Evolutionary conservation across 2,329 filamentous ascomycete species (phyloP).

Genomic region (Pezicula carpinea): DNA sequence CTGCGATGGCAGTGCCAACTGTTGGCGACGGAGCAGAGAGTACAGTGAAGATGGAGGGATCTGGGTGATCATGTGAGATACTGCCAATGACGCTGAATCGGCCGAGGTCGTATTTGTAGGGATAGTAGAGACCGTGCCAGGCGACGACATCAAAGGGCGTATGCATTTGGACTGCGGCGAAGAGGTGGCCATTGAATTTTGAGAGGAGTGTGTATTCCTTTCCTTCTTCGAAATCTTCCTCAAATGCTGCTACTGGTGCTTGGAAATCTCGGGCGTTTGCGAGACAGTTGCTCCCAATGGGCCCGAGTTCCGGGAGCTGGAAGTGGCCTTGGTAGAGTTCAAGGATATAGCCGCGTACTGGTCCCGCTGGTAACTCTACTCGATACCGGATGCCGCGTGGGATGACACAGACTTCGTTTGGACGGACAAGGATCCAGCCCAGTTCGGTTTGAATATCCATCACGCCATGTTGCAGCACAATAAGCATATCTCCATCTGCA

Average conservation of each 20-base stretch:
- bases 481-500: slow-evolving; percentile 73
- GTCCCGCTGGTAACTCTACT: slow-evolving; percentile 58
- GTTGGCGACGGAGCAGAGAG: slow-evolving; percentile 53
- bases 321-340: slow-evolving; percentile 73
- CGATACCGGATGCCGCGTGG: slow-evolving; percentile 71
- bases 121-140: slow-evolving; percentile 78
- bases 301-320: slow-evolving; percentile 65
- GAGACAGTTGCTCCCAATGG: slow-evolving; percentile 70
- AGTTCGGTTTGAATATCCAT: slow-evolving; percentile 76
- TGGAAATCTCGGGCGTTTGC: slow-evolving; percentile 75
- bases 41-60: slow-evolving; percentile 72
- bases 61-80: slow-evolving; percentile 72
- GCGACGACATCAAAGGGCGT: slow-evolving; percentile 75
- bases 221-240: slow-evolving; percentile 43
- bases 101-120: slow-evolving; percentile 77
- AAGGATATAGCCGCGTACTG: slow-evolving; percentile 67
- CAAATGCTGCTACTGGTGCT: slow-evolving; percentile 64
- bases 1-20: slow-evolving; percentile 53
- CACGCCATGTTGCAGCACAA: slow-evolving; percentile 70
- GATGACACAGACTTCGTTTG: slow-evolving; percentile 73
- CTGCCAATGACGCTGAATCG: slow-evolving; percentile 72
- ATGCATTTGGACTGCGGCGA: slow-evolving; percentile 60
- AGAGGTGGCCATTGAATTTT: slow-evolving; percentile 66
- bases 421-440: slow-evolving; percentile 68
- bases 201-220: slow-evolving; percentile 46